phyloP scores from a whole-genome alignment of 768 basidiomycete genomes.

The Astraeus odoratus region DNA sequence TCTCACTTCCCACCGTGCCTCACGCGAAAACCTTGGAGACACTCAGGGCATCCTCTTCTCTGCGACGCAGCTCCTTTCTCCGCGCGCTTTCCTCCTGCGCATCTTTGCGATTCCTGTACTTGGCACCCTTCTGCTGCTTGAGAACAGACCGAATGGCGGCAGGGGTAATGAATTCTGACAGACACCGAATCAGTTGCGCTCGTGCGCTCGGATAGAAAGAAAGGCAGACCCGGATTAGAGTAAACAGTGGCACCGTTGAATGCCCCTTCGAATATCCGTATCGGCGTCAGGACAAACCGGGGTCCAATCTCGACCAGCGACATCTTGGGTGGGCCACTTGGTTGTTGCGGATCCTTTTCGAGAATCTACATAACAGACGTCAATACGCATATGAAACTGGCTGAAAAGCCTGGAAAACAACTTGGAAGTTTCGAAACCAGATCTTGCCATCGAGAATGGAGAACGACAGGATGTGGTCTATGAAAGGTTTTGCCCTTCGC shows the following conservation, averaged over 20 bases:
- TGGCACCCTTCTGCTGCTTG: slow-evolving; percentile 68
- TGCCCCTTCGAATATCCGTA: slow-evolving; percentile 96
- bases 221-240: slow-evolving; percentile 78
- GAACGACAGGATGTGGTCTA: slow-evolving; percentile 96
- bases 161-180: slow-evolving; percentile 86
- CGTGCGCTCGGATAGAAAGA: not conserved
- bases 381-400: not conserved
- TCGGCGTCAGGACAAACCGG: slow-evolving; percentile 93
- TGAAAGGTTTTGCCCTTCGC: slow-evolving; percentile 89
- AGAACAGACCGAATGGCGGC: slow-evolving; percentile 65
- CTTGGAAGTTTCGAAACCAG: slow-evolving; percentile 99
- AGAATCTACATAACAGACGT: slow-evolving; percentile 52
- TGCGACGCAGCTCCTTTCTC: slow-evolving; percentile 57
- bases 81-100: slow-evolving; percentile 58
- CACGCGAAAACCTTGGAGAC: slow-evolving; percentile 89
- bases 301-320: slow-evolving; percentile 97
- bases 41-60: slow-evolving; percentile 72
- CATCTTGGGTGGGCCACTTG: slow-evolving; percentile 77
- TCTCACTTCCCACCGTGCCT: too few relatives aligned
- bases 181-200: not conserved
- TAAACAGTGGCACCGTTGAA: slow-evolving; percentile 93
- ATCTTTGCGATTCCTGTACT: slow-evolving; percentile 78
- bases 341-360: slow-evolving; percentile 88
- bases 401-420: slow-evolving; percentile 26
- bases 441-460: slow-evolving; percentile 93